Conservation (phyloP, 2,329 filamentous ascomycete species). For the Aspergillus vadensis region DNA sequence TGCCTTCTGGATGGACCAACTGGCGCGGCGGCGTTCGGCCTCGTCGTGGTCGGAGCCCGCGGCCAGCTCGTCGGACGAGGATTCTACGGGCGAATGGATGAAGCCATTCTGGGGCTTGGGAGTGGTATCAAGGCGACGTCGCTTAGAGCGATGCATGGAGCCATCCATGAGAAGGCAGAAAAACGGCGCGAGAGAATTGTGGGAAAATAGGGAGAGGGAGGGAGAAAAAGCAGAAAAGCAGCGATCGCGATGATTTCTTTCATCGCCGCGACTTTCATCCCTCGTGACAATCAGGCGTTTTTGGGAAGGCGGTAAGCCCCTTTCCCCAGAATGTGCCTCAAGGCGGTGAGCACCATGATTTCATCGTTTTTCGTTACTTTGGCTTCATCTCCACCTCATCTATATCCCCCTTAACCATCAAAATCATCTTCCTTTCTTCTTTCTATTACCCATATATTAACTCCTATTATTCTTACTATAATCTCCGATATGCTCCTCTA, state of each 20-base stretch:
- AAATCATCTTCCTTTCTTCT: background rate
- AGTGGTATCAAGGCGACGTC: constrained; percentile 35
- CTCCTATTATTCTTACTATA: background rate
- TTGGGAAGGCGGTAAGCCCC: background rate
- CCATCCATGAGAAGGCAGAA: constrained; percentile 25
- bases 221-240: background rate
- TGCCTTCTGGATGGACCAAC: constrained; percentile 36
- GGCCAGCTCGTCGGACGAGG: constrained; percentile 46
- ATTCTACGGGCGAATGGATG: constrained; percentile 32
- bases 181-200: background rate
- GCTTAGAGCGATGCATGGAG: constrained; percentile 28
- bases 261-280: background rate
- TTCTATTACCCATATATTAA: too few relatives aligned
- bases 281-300: constrained; percentile 9
- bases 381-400: background rate
- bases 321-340: background rate
- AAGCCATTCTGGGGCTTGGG: constrained; percentile 17
- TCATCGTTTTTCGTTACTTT: background rate
- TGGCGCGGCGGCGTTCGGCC: constrained; percentile 37
- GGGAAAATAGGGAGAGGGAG: background rate
- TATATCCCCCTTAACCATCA: background rate
- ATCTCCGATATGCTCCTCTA: background rate
- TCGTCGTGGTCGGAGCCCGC: constrained; percentile 39
- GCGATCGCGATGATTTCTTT: constrained; percentile 7
- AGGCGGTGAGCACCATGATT: constrained; percentile 13